Percentiles rank a stretch among this genome's conserved stretches.
phyloP scores from a whole-genome alignment of 805 yeast genomes.

The Metschnikowia similis region DNA sequence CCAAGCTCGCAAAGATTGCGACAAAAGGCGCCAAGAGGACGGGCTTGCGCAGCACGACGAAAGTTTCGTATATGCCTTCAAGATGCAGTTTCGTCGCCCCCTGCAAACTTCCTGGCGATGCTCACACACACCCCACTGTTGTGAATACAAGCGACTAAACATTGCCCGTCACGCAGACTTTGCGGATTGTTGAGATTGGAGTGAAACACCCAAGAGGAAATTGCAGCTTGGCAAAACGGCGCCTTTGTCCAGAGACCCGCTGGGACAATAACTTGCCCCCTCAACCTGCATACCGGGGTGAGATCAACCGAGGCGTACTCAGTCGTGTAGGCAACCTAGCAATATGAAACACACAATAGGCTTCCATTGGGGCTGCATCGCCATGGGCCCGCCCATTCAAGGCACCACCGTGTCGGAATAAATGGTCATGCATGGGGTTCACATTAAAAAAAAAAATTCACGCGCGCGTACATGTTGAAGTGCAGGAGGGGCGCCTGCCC shows the following conservation, averaged over 20 bases:
- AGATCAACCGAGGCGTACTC: no score
- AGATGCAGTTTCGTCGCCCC: not conserved
- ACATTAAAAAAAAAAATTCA: not conserved
- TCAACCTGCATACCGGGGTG: no score
- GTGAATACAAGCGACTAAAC: no score
- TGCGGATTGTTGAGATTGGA: no score
- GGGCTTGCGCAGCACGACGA: not conserved
- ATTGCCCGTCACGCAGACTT: no score
- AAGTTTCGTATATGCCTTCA: not conserved
- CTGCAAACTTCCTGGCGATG: not conserved
- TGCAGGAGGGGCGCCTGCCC: conserved; percentile 1
- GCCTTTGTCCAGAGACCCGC: no score
- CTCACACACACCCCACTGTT: no score
- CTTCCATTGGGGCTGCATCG: not conserved
- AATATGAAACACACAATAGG: not conserved
- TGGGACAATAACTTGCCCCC: no score
- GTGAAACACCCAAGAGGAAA: no score
- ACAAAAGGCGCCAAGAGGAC: not conserved
- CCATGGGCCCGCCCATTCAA: not conserved
- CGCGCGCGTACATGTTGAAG: not conserved
- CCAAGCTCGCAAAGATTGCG: not conserved
- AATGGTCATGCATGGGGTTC: not conserved
- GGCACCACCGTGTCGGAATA: not conserved
- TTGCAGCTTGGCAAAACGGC: no score
- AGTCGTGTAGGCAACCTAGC: no score